Evolutionary conservation across 805 yeast genomes (phyloP), one percentile per base, ranked within the genome.

Genomic region (Saccharomyces mikatae): DNA sequence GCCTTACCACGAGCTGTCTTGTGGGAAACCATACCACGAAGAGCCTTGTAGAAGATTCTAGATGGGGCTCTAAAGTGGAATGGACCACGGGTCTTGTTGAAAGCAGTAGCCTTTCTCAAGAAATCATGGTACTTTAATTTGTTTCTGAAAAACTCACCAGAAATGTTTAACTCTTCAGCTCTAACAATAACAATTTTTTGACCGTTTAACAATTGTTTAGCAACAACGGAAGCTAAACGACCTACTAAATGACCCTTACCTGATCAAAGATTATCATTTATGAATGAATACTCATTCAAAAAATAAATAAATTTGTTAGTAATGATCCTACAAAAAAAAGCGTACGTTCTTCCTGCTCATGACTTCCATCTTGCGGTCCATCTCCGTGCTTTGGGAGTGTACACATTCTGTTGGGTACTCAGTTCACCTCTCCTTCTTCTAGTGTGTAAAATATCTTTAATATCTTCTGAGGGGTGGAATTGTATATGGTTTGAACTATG

Each of bases 41-140:
- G 80, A 74, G 99, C 97, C 87, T 94, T 94, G 95, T 91, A 91
- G 81, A 94, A 90, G 80, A 94, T 92, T 82, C 98, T 90, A 63
- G 98, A 91, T 79, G 99, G 99, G 63, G 99, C 99, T 82, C 98
- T 94, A 96, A 94, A 94, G 79, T 94, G 99, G 97, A 92, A 94
- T 74, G 98, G 98, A 83, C 99, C 99, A 78, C 90, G 87, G 74
- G 83, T 86, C 83, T 90, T 90, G 96, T 94, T 94, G 91, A 78
- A 94, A 82, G 96, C 87, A 76, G 99, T 91, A 72, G 95, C 88
- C 86, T 94, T 94, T 86, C 99, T 91, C 80, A 94, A 87, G 91
- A 91, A 94, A 77, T 95, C 99, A 80, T 91, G 97, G 94, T 90
- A 94, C 88, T 94, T 94, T 80, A 92, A 87, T 82, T 94, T 94